phyloP scores from a whole-genome alignment of 495 filamentous ascomycete species.

The Lasiosphaeriaceae sp. region DNA sequence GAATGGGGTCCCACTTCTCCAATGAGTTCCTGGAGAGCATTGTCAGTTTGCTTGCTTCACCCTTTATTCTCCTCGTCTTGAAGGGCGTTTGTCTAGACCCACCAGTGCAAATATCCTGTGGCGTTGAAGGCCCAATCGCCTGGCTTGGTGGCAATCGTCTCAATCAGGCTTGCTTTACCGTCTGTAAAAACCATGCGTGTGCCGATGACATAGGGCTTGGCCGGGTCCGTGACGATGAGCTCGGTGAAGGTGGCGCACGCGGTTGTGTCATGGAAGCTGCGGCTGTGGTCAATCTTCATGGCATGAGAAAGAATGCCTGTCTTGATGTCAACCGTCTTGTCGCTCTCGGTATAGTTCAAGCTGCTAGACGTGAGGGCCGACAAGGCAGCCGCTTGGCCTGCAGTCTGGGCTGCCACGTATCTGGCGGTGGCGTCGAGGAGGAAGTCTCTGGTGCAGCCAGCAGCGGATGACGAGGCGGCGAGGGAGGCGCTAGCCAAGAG shows the following conservation, averaged over 20 bases:
- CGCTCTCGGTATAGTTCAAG: conserved; percentile 30
- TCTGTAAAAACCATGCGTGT: conserved; percentile 39
- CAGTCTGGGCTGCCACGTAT: conserved; percentile 8
- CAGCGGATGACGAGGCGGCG: neutral
- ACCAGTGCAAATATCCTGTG: conserved; percentile 38
- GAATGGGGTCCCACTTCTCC: conserved; percentile 43
- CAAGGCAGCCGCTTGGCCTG: neutral
- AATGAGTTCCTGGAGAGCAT: conserved; percentile 15
- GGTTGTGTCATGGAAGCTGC: conserved; percentile 40
- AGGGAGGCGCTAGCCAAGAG: neutral
- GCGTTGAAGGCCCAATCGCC: conserved; percentile 48
- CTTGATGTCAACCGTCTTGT: conserved; percentile 31
- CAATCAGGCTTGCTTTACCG: conserved; percentile 27
- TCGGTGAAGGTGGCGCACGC: conserved; percentile 47
- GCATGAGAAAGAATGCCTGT: conserved; percentile 36
- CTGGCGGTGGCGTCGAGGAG: conserved; percentile 5
- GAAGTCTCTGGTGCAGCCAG: conserved; percentile 5
- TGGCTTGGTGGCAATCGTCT: conserved; percentile 40
- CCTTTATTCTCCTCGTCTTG: neutral
- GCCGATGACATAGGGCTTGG: conserved; percentile 44
- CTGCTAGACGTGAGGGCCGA: neutral
- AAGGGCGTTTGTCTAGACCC: neutral
- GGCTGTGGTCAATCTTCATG: conserved; percentile 43
- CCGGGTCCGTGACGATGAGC: conserved; percentile 37
- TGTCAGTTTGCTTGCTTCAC: neutral